Evolutionary conservation across 345 rosid genomes (phyloP), one percentile per base, ranked within the genome.

Genomic region (Kandelia obovata): DNA sequence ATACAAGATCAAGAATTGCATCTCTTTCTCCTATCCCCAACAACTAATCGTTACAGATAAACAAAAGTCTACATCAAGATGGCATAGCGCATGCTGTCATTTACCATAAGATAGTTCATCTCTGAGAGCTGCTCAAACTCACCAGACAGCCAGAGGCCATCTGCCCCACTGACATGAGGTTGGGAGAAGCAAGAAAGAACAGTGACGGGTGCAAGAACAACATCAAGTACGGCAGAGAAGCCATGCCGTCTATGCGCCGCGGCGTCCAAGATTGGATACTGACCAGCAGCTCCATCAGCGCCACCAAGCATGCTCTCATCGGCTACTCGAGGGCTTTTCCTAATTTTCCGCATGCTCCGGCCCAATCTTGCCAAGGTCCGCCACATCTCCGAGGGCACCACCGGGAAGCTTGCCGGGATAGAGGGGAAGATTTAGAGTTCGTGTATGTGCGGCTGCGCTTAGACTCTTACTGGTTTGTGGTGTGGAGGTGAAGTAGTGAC

Each of bases 21-120:
- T 30, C 21, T 23, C 21, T 25, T 31, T 58, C 15, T 49, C 5
- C 3, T 51, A 49, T 27, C 30, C 53, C 28, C 43, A 55, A 7
- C 27, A 55, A n/a, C 5, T 26, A 7, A 7, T 55, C 25, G 16
- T 55, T 55, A 23, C 58, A 23, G 25, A 55, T 43, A 43, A 3
- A 43, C 17, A 13, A 16, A 55, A 23, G 52, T 60, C 80, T 90
- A 92, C 96, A 92, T 87, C 82, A 90, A 80, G 84, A 92, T 90
- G 31, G 98, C 92, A 64, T 92, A 90, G 58, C 96, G 89, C 96
- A 90, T 83, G 79, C 98, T 83, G 73, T 92, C 96, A 72, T 88
- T 86, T 25, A 88, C 96, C 90, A 92, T 87, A 27, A 88, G 83
- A 81, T 90, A 91, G 62, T 92, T 92, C 81, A 90, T 82, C 75